Evolutionary conservation across 208 protist genomes (phyloP).

Genomic region (Trypanosoma congolense): DNA sequence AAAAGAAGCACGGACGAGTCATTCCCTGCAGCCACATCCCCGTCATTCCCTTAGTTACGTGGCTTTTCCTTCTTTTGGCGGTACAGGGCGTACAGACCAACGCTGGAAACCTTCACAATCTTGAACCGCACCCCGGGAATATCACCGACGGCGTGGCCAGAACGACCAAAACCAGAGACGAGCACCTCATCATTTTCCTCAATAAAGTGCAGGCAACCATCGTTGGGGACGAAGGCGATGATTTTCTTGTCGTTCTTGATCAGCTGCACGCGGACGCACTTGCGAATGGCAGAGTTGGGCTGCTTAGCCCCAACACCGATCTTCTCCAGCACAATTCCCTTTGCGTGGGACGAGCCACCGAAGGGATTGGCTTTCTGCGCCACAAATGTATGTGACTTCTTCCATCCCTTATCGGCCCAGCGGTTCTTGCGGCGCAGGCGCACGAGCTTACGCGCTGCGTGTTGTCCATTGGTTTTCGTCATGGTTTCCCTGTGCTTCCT

Average conservation of each 20-base stretch:
- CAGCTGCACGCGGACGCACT: constrained; percentile 99
- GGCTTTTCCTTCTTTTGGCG: constrained; percentile 99
- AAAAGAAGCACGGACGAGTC: too few species aligned
- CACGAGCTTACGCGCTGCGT: constrained; percentile 96
- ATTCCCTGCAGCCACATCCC: not conserved
- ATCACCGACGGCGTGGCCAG: constrained; percentile 99
- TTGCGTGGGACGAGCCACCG: constrained; percentile 97
- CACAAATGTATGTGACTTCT: constrained; percentile 95
- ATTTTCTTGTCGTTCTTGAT: constrained; percentile 99
- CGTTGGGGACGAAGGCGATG: constrained; percentile 99
- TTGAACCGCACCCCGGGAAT: constrained; percentile 99
- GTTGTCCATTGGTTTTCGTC: constrained; percentile 97
- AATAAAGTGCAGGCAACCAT: constrained; percentile 99
- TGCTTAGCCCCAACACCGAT: constrained; percentile 99
- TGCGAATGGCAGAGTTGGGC: constrained; percentile 99
- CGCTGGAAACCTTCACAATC: constrained; percentile 98
- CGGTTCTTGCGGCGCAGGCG: constrained; percentile 89
- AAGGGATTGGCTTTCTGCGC: constrained; percentile 97
- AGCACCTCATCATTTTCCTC: constrained; percentile 99
- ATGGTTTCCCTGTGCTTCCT: constrained; percentile 34
- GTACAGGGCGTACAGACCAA: constrained; percentile 97
- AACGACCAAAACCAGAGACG: constrained; percentile 98
- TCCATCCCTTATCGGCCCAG: constrained; percentile 98
- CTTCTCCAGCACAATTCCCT: constrained; percentile 99
- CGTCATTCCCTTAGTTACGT: constrained; percentile 77